phyloP scores from a whole-genome alignment of 1,284 basidiomycete genomes.

The Trichosporon ovoides region DNA sequence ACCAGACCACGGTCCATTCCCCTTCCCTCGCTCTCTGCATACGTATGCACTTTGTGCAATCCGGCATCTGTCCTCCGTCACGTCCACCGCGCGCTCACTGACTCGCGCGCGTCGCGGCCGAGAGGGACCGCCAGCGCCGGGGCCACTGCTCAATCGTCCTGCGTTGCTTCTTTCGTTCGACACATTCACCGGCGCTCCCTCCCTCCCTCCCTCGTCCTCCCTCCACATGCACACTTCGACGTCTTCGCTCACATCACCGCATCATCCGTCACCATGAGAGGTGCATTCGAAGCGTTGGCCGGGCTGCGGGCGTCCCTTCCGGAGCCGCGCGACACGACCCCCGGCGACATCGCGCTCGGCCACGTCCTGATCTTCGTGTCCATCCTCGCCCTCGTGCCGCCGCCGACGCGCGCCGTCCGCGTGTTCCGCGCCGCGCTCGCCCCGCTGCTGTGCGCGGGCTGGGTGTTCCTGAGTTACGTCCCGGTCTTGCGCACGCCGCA shows the following conservation, averaged over 20 bases:
- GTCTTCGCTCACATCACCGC: not conserved
- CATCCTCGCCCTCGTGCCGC: conserved; percentile 22
- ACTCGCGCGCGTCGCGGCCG: not conserved
- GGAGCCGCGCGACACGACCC: conserved; percentile 8
- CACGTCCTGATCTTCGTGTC: conserved; percentile 11
- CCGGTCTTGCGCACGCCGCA: conserved; percentile 16
- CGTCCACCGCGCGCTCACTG: not conserved
- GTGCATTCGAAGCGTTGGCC: not conserved
- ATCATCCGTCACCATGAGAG: not conserved
- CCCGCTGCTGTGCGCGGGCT: conserved; percentile 20
- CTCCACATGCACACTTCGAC: not conserved
- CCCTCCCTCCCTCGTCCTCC: not conserved
- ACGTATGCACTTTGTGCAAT: too few relatives aligned
- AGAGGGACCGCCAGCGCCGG: not conserved
- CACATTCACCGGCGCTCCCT: not conserved
- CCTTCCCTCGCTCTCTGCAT: too few relatives aligned
- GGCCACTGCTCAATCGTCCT: not conserved
- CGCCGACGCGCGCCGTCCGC: conserved; percentile 26
- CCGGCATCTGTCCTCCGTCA: too few relatives aligned
- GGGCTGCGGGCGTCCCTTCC: conserved; percentile 13
- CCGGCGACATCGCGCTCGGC: conserved; percentile 11
- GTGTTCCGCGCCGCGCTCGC: conserved; percentile 26
- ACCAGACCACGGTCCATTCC: too few relatives aligned
- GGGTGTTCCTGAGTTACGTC: conserved; percentile 20
- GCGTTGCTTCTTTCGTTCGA: not conserved